phyloP scores from a whole-genome alignment of 164 flowering plant species.

The Malania oleifera region DNA sequence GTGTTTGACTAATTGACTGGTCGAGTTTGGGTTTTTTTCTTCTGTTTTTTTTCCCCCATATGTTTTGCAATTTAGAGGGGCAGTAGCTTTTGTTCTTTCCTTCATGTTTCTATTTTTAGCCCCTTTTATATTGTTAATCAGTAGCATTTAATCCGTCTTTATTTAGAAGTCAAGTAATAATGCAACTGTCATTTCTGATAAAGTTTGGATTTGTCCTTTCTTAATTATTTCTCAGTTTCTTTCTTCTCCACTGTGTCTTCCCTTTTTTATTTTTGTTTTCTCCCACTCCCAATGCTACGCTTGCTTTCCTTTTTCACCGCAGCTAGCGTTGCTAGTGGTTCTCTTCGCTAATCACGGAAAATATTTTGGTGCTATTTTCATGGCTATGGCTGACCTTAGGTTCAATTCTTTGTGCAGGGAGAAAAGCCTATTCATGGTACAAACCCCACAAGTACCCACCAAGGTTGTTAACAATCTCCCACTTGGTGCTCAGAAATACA shows the following conservation, averaged over 20 bases:
- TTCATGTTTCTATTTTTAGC: slow-evolving; percentile 4
- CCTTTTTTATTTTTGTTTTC: slow-evolving; percentile 1
- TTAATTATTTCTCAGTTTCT: slow-evolving; percentile 9
- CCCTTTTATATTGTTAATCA: slow-evolving; percentile 5
- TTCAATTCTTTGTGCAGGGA: background rate
- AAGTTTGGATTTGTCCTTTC: slow-evolving; percentile 2
- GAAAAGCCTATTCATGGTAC: background rate
- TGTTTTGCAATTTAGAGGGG: background rate
- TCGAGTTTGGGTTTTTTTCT: background rate
- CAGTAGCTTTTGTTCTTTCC: background rate
- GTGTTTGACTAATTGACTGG: slow-evolving; percentile 10
- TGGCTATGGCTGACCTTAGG: slow-evolving; percentile 1
- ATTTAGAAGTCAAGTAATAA: slow-evolving; percentile 13
- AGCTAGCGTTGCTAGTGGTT: background rate
- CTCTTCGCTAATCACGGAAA: slow-evolving; percentile 9
- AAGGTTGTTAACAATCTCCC: background rate
- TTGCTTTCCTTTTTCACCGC: slow-evolving; percentile 3
- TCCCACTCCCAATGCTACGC: slow-evolving; percentile 12
- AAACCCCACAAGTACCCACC: background rate
- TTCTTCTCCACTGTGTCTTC: slow-evolving; percentile 6
- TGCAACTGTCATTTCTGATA: slow-evolving; percentile 3
- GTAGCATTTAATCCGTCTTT: slow-evolving; percentile 11
- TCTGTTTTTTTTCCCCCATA: background rate
- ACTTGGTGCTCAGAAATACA: background rate
- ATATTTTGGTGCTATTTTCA: background rate